These are phyloP conservation scores for Beauveria pseudobassiana DNA, from an alignment of 2,329 filamentous ascomycete genomes.

Conservation along the genomic window DNA sequence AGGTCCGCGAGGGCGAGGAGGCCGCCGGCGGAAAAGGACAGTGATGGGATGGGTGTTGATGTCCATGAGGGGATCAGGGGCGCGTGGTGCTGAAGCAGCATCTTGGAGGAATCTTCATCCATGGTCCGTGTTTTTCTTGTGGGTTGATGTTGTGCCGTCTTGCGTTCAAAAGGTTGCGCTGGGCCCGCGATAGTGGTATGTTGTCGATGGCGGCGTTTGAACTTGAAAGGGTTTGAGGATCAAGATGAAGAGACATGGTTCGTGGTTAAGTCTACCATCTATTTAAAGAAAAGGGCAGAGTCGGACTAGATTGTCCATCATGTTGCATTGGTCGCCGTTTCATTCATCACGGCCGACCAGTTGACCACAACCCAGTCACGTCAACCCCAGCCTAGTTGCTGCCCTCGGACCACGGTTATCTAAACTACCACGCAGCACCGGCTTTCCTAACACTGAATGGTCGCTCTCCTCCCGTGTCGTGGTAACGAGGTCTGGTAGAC, in stretches of 20 bases:
- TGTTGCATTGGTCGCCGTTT: not conserved
- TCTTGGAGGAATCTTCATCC: not conserved
- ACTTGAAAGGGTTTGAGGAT: no score
- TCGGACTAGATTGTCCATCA: not conserved
- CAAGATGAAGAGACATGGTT: not conserved
- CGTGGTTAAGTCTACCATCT: not conserved
- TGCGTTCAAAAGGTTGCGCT: no score
- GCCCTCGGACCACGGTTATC: not conserved
- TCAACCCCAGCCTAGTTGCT: not conserved
- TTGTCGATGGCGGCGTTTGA: no score
- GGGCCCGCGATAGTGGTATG: no score
- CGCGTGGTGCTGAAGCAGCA: not conserved
- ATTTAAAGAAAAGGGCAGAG: not conserved
- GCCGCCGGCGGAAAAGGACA: conserved; percentile 43
- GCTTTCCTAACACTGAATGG: not conserved
- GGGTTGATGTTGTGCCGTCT: not conserved
- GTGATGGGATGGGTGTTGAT: conserved; percentile 35
- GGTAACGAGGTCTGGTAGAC: not conserved
- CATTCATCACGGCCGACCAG: not conserved
- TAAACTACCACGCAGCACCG: not conserved
- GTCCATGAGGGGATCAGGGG: conserved; percentile 35
- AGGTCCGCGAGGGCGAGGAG: conserved; percentile 54
- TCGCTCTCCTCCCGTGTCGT: not conserved
- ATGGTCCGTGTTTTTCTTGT: not conserved
- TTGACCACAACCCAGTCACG: not conserved